phyloP scores from a whole-genome alignment of 2,329 filamentous ascomycete genomes.

The Colletotrichum caudatum region DNA sequence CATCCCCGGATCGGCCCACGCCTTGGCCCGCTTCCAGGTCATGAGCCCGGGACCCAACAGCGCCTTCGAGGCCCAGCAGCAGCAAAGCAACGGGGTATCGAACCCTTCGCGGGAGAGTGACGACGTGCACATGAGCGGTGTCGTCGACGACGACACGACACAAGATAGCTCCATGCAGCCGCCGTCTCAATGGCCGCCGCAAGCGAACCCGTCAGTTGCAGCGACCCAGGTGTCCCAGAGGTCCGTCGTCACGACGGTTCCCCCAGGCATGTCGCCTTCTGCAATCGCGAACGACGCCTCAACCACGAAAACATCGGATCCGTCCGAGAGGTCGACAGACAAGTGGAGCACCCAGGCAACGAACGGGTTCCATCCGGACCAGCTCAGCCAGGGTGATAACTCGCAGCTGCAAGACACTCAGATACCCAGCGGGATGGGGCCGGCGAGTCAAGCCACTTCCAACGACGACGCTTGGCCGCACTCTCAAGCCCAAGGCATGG shows the following conservation, averaged over 20 bases:
- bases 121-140: conserved; percentile 73
- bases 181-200: conserved; percentile 52
- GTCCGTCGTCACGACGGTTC: conserved; percentile 69
- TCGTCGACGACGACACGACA: conserved; percentile 62
- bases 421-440: conserved; percentile 47
- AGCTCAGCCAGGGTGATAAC: conserved; percentile 51
- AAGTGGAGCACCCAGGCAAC: conserved; percentile 78
- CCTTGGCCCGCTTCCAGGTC: conserved; percentile 65
- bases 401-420: conserved; percentile 68
- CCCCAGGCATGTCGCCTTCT: conserved; percentile 68
- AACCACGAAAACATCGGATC: conserved; percentile 89
- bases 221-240: conserved; percentile 74
- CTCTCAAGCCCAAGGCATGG: conserved; percentile 68
- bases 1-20: conserved; percentile 66
- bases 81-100: conserved; percentile 68
- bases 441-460: conserved; percentile 59
- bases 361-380: conserved; percentile 71
- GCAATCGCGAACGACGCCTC: conserved; percentile 85
- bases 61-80: conserved; percentile 54
- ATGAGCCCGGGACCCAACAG: conserved; percentile 72
- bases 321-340: conserved; percentile 72
- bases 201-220: conserved; percentile 56
- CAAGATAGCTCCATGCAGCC: conserved; percentile 63
- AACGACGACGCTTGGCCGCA: conserved; percentile 68
- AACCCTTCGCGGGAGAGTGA: conserved; percentile 64